These are phyloP conservation scores for Alternaria triticina DNA, from an alignment of 2,329 filamentous ascomycete species.

Conservation along the genomic window DNA sequence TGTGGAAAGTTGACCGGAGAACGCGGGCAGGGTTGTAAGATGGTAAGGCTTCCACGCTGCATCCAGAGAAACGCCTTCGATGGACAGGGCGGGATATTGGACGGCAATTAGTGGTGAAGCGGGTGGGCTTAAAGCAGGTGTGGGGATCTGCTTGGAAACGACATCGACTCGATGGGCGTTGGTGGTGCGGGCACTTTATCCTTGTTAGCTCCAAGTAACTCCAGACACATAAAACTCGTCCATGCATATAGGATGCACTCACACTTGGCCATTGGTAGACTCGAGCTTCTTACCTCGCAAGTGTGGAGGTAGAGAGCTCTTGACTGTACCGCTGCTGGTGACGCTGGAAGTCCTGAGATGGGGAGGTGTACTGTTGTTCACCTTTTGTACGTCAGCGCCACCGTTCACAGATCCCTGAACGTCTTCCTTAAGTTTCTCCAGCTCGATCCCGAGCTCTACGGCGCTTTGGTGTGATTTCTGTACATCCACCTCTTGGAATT, in stretches of 20 bases:
- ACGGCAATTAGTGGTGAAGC: constrained; percentile 11
- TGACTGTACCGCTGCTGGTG: constrained; percentile 3
- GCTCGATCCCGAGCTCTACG: constrained; percentile 18
- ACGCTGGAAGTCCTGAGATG: constrained; percentile 7
- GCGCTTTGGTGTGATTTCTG: constrained; percentile 18
- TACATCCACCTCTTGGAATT: constrained; percentile 14
- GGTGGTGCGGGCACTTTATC: constrained; percentile 17
- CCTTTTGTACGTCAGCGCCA: constrained; percentile 16
- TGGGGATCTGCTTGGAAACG: constrained; percentile 1
- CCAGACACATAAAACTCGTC: not conserved
- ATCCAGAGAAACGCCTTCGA: constrained; percentile 20
- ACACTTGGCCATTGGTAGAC: constrained; percentile 1
- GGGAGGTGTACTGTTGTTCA: constrained; percentile 12
- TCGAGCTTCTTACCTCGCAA: constrained; percentile 13
- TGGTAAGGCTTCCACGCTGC: constrained; percentile 47
- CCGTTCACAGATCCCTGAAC: constrained; percentile 9
- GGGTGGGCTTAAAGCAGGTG: constrained; percentile 17
- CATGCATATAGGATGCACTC: not conserved
- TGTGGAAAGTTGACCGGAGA: constrained; percentile 30
- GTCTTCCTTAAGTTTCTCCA: constrained; percentile 23
- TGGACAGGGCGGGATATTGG: constrained; percentile 5
- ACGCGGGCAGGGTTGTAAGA: constrained; percentile 39
- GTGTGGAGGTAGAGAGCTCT: constrained; percentile 27
- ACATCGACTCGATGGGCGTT: constrained; percentile 28
- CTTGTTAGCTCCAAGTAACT: not conserved